Percentiles rank a stretch among this genome's conserved stretches.
These are phyloP conservation scores for Agrocybe pediades DNA, from an alignment of 768 basidiomycete species.

Conservation along the genomic window DNA sequence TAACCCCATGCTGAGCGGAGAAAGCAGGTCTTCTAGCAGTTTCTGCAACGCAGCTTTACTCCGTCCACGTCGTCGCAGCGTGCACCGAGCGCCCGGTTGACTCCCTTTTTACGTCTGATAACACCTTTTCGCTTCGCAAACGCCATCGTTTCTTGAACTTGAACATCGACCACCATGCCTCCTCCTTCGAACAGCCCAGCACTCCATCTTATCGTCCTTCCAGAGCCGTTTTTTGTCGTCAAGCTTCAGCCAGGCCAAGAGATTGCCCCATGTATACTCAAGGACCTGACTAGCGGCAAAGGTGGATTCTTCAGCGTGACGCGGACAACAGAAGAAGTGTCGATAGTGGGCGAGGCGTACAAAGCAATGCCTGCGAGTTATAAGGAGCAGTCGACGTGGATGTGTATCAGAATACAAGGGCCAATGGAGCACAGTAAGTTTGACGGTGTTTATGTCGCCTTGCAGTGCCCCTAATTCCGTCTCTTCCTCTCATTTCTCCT, in stretches of 20 bases:
- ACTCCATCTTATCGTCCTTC: conserved; percentile 48
- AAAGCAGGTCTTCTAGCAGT: not conserved
- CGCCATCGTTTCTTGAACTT: too few species aligned
- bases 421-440: conserved; percentile 67
- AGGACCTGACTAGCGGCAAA: conserved; percentile 26
- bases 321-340: conserved; percentile 61
- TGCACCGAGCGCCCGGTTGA: not conserved
- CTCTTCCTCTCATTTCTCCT: not conserved
- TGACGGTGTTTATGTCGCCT: not conserved
- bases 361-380: conserved; percentile 35
- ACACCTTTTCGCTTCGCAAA: not conserved
- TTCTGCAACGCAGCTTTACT: not conserved
- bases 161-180: conserved; percentile 31
- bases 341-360: conserved; percentile 51
- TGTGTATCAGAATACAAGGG: conserved; percentile 62
- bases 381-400: conserved; percentile 48
- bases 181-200: conserved; percentile 47
- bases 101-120: not conserved
- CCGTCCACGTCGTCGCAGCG: not conserved
- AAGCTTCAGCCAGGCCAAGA: conserved; percentile 39
- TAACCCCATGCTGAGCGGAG: not conserved
- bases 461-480: too few species aligned
- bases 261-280: conserved; percentile 36
- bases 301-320: conserved; percentile 54
- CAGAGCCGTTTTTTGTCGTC: conserved; percentile 45